A percentile compares a stretch with the other conserved stretches of the same genome.
phyloP scores from a whole-genome alignment of 768 basidiomycete genomes.

The Pleurotus platypus region DNA sequence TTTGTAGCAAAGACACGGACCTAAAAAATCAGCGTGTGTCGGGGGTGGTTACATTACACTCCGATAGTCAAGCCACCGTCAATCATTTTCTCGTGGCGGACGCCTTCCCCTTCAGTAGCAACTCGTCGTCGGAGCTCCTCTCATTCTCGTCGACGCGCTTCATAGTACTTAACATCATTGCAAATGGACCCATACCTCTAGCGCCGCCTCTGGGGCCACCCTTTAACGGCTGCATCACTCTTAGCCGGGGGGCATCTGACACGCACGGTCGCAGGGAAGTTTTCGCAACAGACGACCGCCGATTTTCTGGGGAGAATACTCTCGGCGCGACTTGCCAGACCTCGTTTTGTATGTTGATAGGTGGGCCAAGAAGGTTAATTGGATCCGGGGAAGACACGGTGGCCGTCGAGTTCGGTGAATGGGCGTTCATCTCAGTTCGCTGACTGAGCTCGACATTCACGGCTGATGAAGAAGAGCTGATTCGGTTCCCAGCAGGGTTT shows the following conservation, averaged over 20 bases:
- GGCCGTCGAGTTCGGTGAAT: neutral
- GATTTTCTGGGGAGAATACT: neutral
- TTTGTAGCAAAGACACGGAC: too few species aligned
- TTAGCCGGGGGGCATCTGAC: neutral
- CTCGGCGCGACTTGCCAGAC: constrained; percentile 5
- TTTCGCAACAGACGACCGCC: neutral
- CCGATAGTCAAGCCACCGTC: too few species aligned
- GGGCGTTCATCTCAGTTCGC: too few species aligned
- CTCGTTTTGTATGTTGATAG: constrained; percentile 1
- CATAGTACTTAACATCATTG: neutral
- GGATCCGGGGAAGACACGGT: neutral
- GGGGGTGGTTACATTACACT: too few species aligned
- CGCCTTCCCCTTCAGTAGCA: neutral
- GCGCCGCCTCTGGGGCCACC: constrained; percentile 2
- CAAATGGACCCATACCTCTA: constrained; percentile 2
- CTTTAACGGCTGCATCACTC: neutral
- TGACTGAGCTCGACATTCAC: too few species aligned
- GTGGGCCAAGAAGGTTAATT: neutral
- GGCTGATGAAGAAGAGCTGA: too few species aligned
- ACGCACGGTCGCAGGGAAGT: neutral
- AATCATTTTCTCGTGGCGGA: neutral
- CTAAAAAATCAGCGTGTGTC: too few species aligned
- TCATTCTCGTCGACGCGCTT: neutral
- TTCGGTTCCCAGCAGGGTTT: too few species aligned
- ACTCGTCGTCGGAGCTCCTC: constrained; percentile 1